Percentiles rank a stretch among this genome's conserved stretches.
Evolutionary conservation across 345 rosid genomes (phyloP).

Genomic region (Eucalyptus pauciflora): DNA sequence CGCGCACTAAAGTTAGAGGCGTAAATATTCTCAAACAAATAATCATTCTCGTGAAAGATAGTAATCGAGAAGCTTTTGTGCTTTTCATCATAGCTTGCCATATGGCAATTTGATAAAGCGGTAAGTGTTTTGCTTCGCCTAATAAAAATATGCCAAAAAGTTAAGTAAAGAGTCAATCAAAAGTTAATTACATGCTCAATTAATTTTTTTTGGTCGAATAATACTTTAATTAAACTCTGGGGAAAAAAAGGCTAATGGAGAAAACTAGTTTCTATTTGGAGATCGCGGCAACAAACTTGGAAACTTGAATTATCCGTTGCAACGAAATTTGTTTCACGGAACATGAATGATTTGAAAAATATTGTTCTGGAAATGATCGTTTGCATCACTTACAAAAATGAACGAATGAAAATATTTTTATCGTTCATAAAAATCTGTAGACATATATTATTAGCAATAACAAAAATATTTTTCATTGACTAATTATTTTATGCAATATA

Average conservation of each 20-base stretch:
- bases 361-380: fast-evolving
- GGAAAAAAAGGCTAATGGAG: not conserved
- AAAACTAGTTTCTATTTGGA: not conserved
- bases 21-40: not conserved
- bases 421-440: fast-evolving
- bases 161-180: not conserved
- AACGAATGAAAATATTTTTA: no score
- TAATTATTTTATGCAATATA: no score
- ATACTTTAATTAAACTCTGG: not conserved
- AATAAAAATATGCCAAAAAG: not conserved
- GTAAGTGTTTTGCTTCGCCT: not conserved
- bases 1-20: not conserved
- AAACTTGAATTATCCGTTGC: no score
- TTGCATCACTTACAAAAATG: no score
- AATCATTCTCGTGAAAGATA: not conserved
- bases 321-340: fast-evolving
- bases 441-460: no score
- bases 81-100: no score
- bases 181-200: not conserved
- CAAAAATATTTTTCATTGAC: no score
- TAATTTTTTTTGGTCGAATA: not conserved
- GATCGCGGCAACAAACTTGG: not conserved
- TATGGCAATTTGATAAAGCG: no score
- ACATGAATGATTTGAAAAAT: no score
- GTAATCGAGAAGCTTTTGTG: not conserved